Percentiles rank a stretch among this genome's conserved stretches.
These are phyloP conservation scores for Colletotrichum chlorophyti DNA, from an alignment of 2,329 filamentous ascomycete species.

Conservation along the genomic window DNA sequence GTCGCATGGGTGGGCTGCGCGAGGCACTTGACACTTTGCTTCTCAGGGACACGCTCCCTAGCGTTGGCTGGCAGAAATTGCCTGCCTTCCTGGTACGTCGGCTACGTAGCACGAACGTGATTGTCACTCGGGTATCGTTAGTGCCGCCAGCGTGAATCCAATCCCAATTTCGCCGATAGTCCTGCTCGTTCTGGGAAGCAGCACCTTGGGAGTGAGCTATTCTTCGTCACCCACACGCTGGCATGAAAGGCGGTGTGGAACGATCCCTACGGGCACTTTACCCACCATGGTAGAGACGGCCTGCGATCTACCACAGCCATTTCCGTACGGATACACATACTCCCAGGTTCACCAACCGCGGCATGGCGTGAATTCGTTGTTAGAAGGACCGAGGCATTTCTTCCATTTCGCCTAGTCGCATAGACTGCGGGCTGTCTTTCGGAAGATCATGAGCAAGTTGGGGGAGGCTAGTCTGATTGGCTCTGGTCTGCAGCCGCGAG, in stretches of 20 bases:
- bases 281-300: constrained; percentile 1
- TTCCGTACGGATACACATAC: constrained; percentile 1
- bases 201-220: background rate
- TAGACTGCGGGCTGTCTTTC: no score
- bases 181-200: background rate
- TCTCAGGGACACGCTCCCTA: constrained; percentile 19
- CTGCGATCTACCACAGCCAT: background rate
- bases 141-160: background rate
- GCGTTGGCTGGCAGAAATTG: constrained; percentile 10
- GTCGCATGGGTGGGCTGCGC: constrained; percentile 25
- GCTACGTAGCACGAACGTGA: no score
- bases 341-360: background rate
- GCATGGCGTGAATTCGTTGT: background rate
- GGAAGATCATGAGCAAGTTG: background rate
- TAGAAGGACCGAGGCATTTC: constrained; percentile 5
- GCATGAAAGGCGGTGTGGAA: constrained; percentile 24
- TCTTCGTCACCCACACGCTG: background rate
- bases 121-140: no score
- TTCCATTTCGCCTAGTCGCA: background rate
- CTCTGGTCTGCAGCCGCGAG: background rate
- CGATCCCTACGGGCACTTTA: constrained; percentile 6
- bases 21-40: constrained; percentile 27
- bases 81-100: background rate
- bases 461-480: background rate
- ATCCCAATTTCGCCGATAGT: constrained; percentile 1